Conservation (phyloP, 2,329 filamentous ascomycete genomes). For the Xylariaceae sp. region DNA sequence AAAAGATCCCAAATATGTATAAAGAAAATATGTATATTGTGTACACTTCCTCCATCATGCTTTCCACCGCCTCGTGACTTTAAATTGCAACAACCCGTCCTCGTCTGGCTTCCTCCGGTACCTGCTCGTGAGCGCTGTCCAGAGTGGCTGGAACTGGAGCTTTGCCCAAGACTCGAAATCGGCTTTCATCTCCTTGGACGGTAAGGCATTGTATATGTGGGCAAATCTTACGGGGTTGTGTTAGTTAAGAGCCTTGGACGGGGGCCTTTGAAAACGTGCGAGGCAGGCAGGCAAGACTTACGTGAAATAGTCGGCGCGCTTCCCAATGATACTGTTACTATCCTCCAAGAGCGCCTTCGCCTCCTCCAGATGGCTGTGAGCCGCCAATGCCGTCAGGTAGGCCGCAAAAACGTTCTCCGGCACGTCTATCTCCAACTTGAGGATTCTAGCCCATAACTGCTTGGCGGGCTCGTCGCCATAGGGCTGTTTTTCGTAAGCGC, state of each 20-base stretch:
- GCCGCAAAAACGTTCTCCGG: constrained; percentile 67
- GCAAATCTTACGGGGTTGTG: constrained; percentile 50
- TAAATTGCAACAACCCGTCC: constrained; percentile 44
- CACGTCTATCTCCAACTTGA: constrained; percentile 71
- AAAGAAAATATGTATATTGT: constrained; percentile 25
- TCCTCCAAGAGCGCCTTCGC: constrained; percentile 60
- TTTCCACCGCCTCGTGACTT: constrained; percentile 42
- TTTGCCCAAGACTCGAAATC: constrained; percentile 71
- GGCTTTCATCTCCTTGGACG: constrained; percentile 58
- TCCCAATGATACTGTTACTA: constrained; percentile 58
- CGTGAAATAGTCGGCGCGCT: constrained; percentile 22
- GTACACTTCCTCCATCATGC: constrained; percentile 35
- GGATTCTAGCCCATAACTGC: constrained; percentile 65
- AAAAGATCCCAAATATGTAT: constrained; percentile 19
- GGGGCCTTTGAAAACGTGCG: constrained; percentile 3
- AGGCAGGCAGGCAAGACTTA: constrained; percentile 24
- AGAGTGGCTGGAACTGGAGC: constrained; percentile 60
- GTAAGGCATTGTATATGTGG: constrained; percentile 69
- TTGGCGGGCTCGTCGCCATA: constrained; percentile 56
- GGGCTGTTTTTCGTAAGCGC: constrained; percentile 62
- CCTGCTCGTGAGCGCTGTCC: constrained; percentile 58
- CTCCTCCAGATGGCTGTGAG: constrained; percentile 64
- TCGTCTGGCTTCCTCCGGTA: constrained; percentile 39
- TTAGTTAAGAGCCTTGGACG: constrained; percentile 13
- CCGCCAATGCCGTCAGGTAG: constrained; percentile 71